These are phyloP conservation scores for Apophysomyces ossiformis DNA, from an alignment of 371 early-diverging fungal genomes.

Conservation along the genomic window DNA sequence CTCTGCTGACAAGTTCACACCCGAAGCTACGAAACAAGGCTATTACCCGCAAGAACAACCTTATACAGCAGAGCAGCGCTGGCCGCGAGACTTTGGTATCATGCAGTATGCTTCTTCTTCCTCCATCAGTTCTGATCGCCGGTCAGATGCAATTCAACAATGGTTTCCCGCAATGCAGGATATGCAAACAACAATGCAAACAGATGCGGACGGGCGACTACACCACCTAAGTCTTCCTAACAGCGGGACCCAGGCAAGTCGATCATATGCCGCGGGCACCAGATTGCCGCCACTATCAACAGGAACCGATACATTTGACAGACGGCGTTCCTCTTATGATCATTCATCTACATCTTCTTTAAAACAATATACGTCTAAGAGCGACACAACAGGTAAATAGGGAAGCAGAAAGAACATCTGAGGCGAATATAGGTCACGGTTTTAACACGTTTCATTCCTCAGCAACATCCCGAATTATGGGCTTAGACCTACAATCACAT, in stretches of 20 bases:
- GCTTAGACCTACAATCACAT: not conserved
- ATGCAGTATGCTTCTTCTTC: no score
- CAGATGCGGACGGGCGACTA: not conserved
- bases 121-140: not conserved
- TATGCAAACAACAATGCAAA: not conserved
- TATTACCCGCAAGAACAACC: not conserved
- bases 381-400: not conserved
- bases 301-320: not conserved
- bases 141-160: slow-evolving; percentile 2
- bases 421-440: no score
- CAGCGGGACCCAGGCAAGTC: not conserved
- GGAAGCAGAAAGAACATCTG: no score
- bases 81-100: not conserved
- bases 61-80: not conserved
- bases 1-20: not conserved
- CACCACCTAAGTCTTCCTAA: not conserved
- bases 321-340: not conserved
- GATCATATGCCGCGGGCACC: not conserved
- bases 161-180: not conserved
- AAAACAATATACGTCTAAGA: slow-evolving; percentile 2
- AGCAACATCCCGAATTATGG: not conserved
- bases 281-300: not conserved
- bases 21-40: not conserved
- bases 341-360: not conserved
- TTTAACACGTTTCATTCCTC: no score